Evolutionary conservation across 2,329 filamentous ascomycete species (phyloP).

Genomic region (Aspergillus sp.): DNA sequence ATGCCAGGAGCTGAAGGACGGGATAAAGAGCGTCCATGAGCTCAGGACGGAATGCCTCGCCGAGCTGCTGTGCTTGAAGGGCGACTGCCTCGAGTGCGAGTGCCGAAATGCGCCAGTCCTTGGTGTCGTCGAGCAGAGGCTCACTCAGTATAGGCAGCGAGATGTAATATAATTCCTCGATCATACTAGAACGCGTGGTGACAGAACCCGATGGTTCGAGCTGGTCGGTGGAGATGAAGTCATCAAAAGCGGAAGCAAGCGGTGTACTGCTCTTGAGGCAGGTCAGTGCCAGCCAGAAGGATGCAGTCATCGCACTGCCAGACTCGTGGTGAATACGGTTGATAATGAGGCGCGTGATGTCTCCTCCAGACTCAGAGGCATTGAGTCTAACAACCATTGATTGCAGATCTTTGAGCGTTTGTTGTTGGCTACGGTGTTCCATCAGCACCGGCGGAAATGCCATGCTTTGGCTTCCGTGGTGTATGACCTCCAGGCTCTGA

Average conservation of each 20-base stretch:
- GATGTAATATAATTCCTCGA: constrained; percentile 46
- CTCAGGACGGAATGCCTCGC: constrained; percentile 72
- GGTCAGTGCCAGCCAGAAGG: constrained; percentile 78
- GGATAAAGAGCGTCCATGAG: constrained; percentile 91
- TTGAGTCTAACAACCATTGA: constrained; percentile 58
- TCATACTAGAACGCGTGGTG: constrained; percentile 32
- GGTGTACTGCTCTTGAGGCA: constrained; percentile 61
- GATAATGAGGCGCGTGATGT: constrained; percentile 65
- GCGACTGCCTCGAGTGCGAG: constrained; percentile 79
- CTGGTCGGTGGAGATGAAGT: constrained; percentile 61
- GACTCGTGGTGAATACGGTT: constrained; percentile 59
- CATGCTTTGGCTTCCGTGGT: constrained; percentile 20
- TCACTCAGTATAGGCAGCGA: constrained; percentile 42
- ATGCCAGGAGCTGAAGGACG: constrained; percentile 82
- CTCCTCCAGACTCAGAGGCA: constrained; percentile 41
- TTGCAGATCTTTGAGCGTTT: constrained; percentile 62
- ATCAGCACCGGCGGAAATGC: constrained; percentile 63
- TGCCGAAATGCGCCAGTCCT: constrained; percentile 72
- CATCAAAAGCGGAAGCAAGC: constrained; percentile 58
- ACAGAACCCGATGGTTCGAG: constrained; percentile 27
- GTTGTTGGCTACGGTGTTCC: constrained; percentile 63
- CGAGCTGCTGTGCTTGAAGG: constrained; percentile 67
- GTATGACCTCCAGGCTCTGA: constrained; percentile 29
- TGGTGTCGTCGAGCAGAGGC: constrained; percentile 33
- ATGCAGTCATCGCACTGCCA: constrained; percentile 62